Base-by-base conservation (phyloP, 2,329 filamentous ascomycete species). In the Orbilia javanica region DNA sequence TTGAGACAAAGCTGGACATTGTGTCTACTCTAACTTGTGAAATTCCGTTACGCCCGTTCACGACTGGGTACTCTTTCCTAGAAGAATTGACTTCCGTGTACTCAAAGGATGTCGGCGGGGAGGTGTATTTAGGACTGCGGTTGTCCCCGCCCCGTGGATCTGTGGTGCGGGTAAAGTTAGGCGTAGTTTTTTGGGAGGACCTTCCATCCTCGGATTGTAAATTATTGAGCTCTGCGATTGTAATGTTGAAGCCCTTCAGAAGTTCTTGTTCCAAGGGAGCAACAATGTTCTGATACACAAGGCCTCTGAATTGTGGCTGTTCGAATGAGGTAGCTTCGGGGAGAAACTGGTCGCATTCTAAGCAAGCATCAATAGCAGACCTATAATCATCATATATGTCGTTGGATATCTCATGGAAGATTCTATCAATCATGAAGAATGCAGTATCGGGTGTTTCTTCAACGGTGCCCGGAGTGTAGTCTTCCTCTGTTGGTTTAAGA, bases 311-410 rank as follows among this genome's bases (percentile, higher is more conserved):
- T 4, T 62, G 27, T 15, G 36, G 10, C 11, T 70, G 25, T 6
- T 63, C 67, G 22, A 39, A 70, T 27, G 67, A 50, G 5, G 20
- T 42, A 8, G 22, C 67, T 13, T 29, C 22, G 10, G 67, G 42
- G 13, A 70, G 29, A 31, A 39, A 70, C 22, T 44, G 31, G 0
- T 65, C 57, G 20, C 57, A 72, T 4, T 72, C 68, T 25, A 72
- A 25, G 48, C 68, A 72, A 13, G 68, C 68, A 8, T 72, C 68
- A 13, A 72, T 72, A 27, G 68, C 44, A 4, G 68, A 62, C 20
- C 22, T 48, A 34, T 72, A 72, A 20, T 65, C 48, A 15, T 72
- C 29, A 11, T 64, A 65, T 36, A 72, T 72, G 7, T 72, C 34
- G 5, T 72, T 57, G 34, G 68, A 65, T 15, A 72, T 52, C 11